These are phyloP conservation scores for Eustoma russellianum DNA, from an alignment of 257 asterid genomes.

Conservation along the genomic window DNA sequence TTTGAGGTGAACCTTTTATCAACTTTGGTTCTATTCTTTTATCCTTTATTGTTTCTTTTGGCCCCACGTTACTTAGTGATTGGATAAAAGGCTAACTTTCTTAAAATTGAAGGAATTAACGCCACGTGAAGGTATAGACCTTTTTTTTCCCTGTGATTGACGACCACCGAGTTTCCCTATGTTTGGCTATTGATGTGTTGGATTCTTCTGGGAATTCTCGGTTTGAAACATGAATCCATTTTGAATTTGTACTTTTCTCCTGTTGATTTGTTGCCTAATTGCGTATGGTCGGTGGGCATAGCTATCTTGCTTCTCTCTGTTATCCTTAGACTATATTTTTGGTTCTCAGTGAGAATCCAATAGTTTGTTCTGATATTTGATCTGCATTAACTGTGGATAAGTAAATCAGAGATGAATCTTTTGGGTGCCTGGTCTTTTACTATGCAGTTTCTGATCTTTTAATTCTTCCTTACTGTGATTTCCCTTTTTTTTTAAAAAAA, in stretches of 20 bases:
- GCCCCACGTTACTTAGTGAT: background rate
- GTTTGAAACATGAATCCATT: background rate
- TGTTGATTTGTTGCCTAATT: background rate
- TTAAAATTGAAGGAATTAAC: slow-evolving; percentile 6
- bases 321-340: background rate
- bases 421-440: too few relatives aligned
- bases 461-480: too few relatives aligned
- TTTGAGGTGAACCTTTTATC: slow-evolving; percentile 37
- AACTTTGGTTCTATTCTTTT: slow-evolving; percentile 2
- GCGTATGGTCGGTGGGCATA: background rate
- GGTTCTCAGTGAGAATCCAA: background rate
- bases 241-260: too few relatives aligned
- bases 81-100: background rate
- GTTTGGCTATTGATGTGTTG: background rate
- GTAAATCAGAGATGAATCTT: too few relatives aligned
- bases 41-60: background rate
- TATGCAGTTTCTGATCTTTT: too few relatives aligned
- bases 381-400: too few relatives aligned
- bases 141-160: slow-evolving; percentile 6
- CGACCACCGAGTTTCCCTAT: slow-evolving; percentile 8
- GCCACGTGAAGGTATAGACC: slow-evolving; percentile 8
- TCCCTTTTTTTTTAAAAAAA: too few relatives aligned
- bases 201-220: background rate
- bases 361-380: background rate
- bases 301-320: background rate